Conservation (phyloP, 306 rosid species). For the Cucurbita moschata region DNA sequence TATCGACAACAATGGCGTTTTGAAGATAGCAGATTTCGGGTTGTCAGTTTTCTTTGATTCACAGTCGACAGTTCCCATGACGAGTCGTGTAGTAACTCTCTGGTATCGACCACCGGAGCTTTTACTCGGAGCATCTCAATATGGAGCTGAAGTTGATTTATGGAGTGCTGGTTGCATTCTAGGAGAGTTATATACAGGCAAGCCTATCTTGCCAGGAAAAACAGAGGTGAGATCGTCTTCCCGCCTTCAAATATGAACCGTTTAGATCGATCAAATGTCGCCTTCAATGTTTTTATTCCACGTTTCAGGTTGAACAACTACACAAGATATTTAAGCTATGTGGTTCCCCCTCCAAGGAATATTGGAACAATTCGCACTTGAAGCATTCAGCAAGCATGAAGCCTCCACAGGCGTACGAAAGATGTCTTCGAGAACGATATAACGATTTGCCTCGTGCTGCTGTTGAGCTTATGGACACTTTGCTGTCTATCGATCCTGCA, state of each 20-base stretch:
- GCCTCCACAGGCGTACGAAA: slow-evolving; percentile 63
- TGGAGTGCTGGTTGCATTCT: slow-evolving; percentile 97
- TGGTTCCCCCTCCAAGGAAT: slow-evolving; percentile 83
- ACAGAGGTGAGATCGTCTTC: slow-evolving; percentile 48
- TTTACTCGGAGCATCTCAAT: slow-evolving; percentile 69
- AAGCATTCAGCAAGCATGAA: slow-evolving; percentile 48
- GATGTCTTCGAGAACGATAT: slow-evolving; percentile 53
- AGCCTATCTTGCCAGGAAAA: slow-evolving; percentile 86
- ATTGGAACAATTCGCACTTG: slow-evolving; percentile 51
- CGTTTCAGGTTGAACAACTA: slow-evolving; percentile 78
- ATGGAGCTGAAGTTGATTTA: slow-evolving; percentile 79
- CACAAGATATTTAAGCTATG: slow-evolving; percentile 90
- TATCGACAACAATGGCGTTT: slow-evolving; percentile 57
- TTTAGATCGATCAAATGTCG: neutral
- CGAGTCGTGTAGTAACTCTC: slow-evolving; percentile 87
- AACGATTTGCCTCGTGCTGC: slow-evolving; percentile 53
- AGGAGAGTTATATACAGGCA: slow-evolving; percentile 77
- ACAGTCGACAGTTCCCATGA: slow-evolving; percentile 40
- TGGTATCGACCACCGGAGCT: slow-evolving; percentile 99
- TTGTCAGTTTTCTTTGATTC: slow-evolving; percentile 61
- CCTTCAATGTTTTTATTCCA: neutral
- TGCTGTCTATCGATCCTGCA: slow-evolving; percentile 68
- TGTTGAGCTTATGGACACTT: slow-evolving; percentile 51
- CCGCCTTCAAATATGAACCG: neutral
- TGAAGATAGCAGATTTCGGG: slow-evolving; percentile 95